Evolutionary conservation across 192 early-diverging fungal genomes (phyloP).

Genomic region (Coemansia nantahalensis): DNA sequence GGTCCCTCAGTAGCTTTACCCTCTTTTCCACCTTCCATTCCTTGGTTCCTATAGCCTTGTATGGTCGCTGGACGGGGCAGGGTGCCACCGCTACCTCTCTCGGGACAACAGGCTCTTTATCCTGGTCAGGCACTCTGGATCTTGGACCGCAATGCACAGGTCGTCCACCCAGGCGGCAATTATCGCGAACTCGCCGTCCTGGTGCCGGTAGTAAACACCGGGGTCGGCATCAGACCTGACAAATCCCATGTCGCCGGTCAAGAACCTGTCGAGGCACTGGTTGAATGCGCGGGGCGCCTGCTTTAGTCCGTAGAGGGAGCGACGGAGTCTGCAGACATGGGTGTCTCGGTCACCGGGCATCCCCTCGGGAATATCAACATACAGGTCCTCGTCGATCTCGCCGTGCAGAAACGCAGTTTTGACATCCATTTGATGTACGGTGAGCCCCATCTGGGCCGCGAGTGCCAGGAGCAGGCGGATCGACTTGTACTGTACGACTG

Average conservation of each 20-base stretch:
- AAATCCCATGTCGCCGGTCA: constrained; percentile 1
- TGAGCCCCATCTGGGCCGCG: constrained; percentile 1
- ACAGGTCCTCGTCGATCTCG: constrained; percentile 3
- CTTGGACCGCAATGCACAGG: too few species aligned
- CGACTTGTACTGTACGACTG: constrained; percentile 12
- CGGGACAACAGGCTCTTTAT: too few species aligned
- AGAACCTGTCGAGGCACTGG: background rate
- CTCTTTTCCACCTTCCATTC: too few species aligned
- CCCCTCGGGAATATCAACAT: constrained; percentile 2
- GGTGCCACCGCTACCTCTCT: too few species aligned
- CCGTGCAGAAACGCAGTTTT: constrained; percentile 9
- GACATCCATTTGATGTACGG: constrained; percentile 1
- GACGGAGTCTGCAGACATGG: background rate
- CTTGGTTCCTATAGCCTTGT: too few species aligned
- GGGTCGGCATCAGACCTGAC: constrained; percentile 1
- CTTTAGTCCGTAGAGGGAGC: constrained; percentile 7
- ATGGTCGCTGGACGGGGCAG: too few species aligned
- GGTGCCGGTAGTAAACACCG: background rate
- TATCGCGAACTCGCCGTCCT: background rate
- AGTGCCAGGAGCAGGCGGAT: constrained; percentile 1
- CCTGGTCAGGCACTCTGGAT: too few species aligned
- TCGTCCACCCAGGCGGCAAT: constrained; percentile 1
- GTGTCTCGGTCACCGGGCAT: background rate
- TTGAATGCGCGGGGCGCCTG: constrained; percentile 6
- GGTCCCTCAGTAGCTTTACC: too few species aligned